Evolutionary conservation across 208 protist species (phyloP).

Genomic region (Leishmania major): DNA sequence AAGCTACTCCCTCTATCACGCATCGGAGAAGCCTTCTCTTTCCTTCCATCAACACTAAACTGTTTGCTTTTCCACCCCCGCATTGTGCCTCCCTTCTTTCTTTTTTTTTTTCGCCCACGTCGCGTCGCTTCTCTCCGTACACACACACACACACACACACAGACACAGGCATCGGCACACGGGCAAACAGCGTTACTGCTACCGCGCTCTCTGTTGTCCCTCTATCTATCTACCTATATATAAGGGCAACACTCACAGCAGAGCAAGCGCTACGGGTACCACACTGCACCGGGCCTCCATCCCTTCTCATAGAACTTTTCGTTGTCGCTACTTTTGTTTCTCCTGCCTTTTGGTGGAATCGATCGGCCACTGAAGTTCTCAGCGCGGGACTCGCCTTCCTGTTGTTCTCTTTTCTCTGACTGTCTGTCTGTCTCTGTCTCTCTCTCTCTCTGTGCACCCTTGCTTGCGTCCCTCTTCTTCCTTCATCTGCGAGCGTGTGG

Average conservation of each 20-base stretch:
- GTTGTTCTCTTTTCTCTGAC: background rate
- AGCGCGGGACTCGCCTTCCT: background rate
- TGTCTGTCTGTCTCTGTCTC: background rate
- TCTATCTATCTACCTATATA: background rate
- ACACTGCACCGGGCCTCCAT: background rate
- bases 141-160: background rate
- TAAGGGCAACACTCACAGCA: background rate
- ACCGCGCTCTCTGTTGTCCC: background rate
- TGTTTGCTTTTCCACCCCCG: background rate
- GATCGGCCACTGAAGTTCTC: background rate
- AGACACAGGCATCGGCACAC: background rate
- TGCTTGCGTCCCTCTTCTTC: slow-evolving; percentile 1
- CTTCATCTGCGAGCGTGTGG: background rate
- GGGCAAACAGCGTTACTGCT: background rate
- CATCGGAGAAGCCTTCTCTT: background rate
- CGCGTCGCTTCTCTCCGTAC: background rate
- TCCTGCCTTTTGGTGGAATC: background rate
- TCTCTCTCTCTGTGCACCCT: background rate
- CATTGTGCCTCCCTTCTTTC: slow-evolving; percentile 12
- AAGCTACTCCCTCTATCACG: background rate
- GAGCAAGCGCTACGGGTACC: background rate
- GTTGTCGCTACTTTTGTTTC: background rate
- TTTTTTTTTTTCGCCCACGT: background rate
- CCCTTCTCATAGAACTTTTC: background rate
- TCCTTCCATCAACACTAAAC: background rate